Evolutionary conservation across 805 yeast genomes (phyloP), one percentile per base, ranked within the genome.

Genomic region (Starmera quercuum): DNA sequence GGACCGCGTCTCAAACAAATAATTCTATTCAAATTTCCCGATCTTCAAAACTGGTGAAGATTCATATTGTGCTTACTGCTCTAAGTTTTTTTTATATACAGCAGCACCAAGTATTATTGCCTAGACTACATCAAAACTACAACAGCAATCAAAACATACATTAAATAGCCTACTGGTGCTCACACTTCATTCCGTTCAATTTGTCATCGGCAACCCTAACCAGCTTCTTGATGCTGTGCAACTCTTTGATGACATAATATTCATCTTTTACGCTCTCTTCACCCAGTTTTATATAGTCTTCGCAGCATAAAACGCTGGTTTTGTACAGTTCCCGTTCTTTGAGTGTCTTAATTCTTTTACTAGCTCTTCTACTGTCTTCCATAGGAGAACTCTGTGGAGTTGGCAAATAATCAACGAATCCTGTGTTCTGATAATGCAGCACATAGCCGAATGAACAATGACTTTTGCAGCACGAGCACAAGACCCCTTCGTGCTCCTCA

Each of bases 361-460:
- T 46, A 20, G 44, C 37, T 30, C 53, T 41, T 31, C 39, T 21
- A 11, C 25, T 39, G 30, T 32, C 38, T 31, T 31, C 44, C 16
- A 18, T 18, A 39, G 54, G 51, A 33, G 57, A 37, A 6, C 45
- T 16, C n/a, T 46, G 36, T 25, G 48, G 49, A 14, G 48, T 37
- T 26, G 56, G 39, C 20, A 48, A 22, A 35, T 43, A 22, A 2
- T 30, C 7, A 33, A 25, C 5, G 15, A 14, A 14, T 15, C 13
- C 29, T 14, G 37, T 30, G 21, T 35, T 17, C 23, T 22, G 33
- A 27, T 30, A 44, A 29, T 37, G 48, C 13, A 51, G 42, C 5
- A 62, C 51, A 40, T 58, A 64, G 4, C 55, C 54, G 31, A 57
- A 49, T 2, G 65, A 54, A 37, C 68, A 64, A 20, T 62, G 57